phyloP scores from a whole-genome alignment of 208 protist genomes.

The Endotrypanum monterogeii region DNA sequence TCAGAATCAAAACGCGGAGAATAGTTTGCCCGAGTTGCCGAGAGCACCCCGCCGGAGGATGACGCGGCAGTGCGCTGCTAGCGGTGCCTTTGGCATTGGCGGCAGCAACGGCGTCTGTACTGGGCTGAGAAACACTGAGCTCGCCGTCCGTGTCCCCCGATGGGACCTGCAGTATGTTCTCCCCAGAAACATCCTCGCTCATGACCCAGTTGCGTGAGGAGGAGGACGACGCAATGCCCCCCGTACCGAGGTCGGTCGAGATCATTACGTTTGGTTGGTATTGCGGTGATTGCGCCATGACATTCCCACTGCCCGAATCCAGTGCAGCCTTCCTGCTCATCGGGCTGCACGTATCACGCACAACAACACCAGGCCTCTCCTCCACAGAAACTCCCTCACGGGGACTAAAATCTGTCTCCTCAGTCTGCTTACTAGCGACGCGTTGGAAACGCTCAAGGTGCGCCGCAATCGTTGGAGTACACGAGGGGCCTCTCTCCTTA shows the following conservation, averaged over 20 bases:
- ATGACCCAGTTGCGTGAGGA: neutral
- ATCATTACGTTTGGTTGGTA: too few relatives aligned
- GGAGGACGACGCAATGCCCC: too few relatives aligned
- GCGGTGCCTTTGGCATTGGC: neutral
- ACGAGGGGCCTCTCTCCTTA: too few relatives aligned
- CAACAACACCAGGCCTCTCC: neutral
- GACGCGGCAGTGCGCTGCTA: neutral
- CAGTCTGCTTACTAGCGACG: too few relatives aligned
- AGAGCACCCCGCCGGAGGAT: conserved; percentile 23
- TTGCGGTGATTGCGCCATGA: too few relatives aligned
- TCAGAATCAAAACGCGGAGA: conserved; percentile 46
- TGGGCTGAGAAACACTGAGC: neutral
- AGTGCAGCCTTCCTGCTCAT: too few relatives aligned
- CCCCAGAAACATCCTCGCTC: neutral
- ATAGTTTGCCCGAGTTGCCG: conserved; percentile 59
- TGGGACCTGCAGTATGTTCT: neutral
- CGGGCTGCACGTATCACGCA: neutral
- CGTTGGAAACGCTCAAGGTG: too few relatives aligned
- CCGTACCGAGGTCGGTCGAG: neutral
- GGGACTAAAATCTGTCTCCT: neutral
- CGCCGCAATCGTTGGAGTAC: too few relatives aligned
- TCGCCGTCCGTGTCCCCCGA: neutral
- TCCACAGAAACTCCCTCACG: neutral
- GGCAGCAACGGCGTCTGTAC: too few relatives aligned
- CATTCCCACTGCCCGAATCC: neutral